phyloP scores from a whole-genome alignment of 1,139 yeast species.

The Diutina siamensis region DNA sequence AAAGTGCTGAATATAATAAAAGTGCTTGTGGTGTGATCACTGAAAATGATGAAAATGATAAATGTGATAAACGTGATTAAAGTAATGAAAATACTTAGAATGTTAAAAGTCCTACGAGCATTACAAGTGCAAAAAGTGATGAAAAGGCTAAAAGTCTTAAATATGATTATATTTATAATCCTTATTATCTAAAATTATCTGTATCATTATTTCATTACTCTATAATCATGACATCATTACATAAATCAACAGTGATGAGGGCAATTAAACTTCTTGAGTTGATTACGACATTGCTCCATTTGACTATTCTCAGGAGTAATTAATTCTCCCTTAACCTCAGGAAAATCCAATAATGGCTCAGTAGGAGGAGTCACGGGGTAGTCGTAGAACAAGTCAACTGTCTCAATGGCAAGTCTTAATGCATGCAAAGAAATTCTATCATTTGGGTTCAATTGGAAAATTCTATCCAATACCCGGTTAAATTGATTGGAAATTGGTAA shows the following conservation, averaged over 20 bases:
- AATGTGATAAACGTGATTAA: neutral
- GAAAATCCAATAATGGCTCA: neutral
- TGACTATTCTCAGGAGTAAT: neutral
- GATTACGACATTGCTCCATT: conserved; percentile 7
- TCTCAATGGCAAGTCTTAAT: conserved; percentile 29
- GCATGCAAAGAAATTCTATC: conserved; percentile 44
- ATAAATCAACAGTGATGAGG: conserved; percentile 1
- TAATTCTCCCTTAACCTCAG: neutral
- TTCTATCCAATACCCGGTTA: conserved; percentile 38
- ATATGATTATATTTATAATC: no score
- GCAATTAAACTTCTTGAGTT: conserved; percentile 7
- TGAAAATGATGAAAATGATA: no score
- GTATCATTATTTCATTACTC: neutral
- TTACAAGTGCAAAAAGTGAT: no score
- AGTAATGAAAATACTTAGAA: no score
- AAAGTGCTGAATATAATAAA: no score
- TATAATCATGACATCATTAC: neutral
- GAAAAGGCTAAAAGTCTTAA: no score
- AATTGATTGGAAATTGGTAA: conserved; percentile 58
- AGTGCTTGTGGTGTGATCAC: no score
- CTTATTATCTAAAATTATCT: no score
- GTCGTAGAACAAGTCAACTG: conserved; percentile 30
- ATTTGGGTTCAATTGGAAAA: conserved; percentile 54
- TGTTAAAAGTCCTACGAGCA: no score
- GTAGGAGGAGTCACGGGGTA: conserved; percentile 1